Evolutionary conservation across 257 asterid species (phyloP), one percentile per base, ranked within the genome.

Genomic region (Rhazya stricta): DNA sequence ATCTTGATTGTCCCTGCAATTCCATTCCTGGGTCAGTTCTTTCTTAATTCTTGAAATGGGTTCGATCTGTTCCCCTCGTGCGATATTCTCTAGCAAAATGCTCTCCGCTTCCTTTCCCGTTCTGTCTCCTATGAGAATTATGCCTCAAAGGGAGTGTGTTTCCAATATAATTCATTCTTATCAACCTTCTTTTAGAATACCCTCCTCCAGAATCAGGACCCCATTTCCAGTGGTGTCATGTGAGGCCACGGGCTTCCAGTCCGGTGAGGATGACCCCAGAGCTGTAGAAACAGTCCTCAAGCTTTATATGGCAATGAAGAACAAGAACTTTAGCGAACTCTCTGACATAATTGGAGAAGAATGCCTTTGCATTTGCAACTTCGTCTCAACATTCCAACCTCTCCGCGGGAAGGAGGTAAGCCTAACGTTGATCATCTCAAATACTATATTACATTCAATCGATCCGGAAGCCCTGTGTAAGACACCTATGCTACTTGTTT

Each of bases 331-430:
- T 9, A n/a, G 43, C 21, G 83, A 84, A 75, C 39, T 92, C 25
- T 87, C 91, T 11, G 93, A 92, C 78, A 48, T 87, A 13, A 86
- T 88, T 39, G 89, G 91, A 23, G 96, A 92, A 73, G 96, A 88
- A 81, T 92, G 97, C 78, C 78, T 67, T 25, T 89, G 94, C 69
- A 71, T 81, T 73, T 90, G 91, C 67, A 91, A 90, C 72, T 85
- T 91, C 9, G 82, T 83, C 51, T 84, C 89, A 1, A 39, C 85
- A 0, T 80, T 80, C 72, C 87, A 79, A 57, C 91, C 88, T 69
- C 85, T 86, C 67, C 85, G 77, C 18, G 97, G 97, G 21, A 91
- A 90, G 87, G 84, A 88, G 96, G 96, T 88, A 80, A 0, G 81
- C 41, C 19, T 29, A 27, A 67, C 0, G 12, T 15, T 16, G 37